Conservation (phyloP, 2,329 filamentous ascomycete species). For the Penicillium rolfsii region DNA sequence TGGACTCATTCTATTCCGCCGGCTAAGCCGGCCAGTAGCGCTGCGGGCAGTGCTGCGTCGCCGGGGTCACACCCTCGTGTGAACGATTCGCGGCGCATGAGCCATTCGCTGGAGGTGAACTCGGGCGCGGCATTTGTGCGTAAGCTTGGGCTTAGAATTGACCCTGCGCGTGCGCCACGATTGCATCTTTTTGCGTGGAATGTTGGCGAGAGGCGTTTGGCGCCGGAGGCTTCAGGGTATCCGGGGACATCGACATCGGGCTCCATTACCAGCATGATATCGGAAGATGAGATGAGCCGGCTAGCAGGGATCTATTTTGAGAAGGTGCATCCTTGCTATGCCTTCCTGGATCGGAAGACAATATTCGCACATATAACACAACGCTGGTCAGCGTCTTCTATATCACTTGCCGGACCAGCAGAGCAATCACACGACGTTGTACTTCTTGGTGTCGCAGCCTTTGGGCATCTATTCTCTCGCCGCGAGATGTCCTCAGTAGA, state of each 20-base stretch:
- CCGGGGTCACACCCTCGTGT: slow-evolving; percentile 14
- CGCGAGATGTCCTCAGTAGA: slow-evolving; percentile 49
- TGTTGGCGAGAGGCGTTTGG: slow-evolving; percentile 36
- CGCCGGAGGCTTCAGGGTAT: slow-evolving; percentile 15
- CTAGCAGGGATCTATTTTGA: slow-evolving; percentile 56
- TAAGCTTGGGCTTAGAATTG: slow-evolving; percentile 56
- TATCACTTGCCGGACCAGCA: slow-evolving; percentile 13
- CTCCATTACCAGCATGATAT: slow-evolving; percentile 52
- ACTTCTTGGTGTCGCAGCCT: slow-evolving; percentile 59
- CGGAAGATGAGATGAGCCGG: slow-evolving; percentile 52
- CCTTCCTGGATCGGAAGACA: slow-evolving; percentile 47
- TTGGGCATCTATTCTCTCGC: slow-evolving; percentile 58
- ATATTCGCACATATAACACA: slow-evolving; percentile 36
- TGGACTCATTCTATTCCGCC: slow-evolving; percentile 4
- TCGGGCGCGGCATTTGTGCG: slow-evolving; percentile 61
- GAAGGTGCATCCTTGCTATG: slow-evolving; percentile 58
- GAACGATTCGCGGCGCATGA: slow-evolving; percentile 9
- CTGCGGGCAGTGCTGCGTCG: slow-evolving; percentile 7
- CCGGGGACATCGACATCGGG: slow-evolving; percentile 11
- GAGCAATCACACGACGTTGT: slow-evolving; percentile 52
- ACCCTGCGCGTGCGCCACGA: slow-evolving; percentile 57
- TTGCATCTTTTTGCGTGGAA: slow-evolving; percentile 64
- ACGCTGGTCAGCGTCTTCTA: slow-evolving; percentile 30
- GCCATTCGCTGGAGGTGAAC: slow-evolving; percentile 57
- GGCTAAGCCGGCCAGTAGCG: slow-evolving; percentile 1